Conservation (phyloP, 2,329 filamentous ascomycete species). For the Nemania sp. region DNA sequence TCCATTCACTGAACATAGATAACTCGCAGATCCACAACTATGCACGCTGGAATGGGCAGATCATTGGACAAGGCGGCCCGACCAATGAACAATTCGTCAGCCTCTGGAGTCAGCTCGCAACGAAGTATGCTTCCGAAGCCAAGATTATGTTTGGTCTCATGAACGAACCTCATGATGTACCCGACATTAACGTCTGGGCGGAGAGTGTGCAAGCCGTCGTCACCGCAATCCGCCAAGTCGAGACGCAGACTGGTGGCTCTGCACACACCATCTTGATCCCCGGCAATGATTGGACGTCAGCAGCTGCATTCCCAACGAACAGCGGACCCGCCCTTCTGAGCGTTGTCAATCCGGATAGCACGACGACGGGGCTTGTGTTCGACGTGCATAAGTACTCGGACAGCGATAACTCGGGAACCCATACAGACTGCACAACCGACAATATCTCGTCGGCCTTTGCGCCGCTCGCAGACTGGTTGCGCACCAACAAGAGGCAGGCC, state of each 20-base stretch:
- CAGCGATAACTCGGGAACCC: constrained; percentile 38
- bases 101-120: constrained; percentile 61
- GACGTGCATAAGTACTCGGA: constrained; percentile 53
- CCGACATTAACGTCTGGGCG: constrained; percentile 53
- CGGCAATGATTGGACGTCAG: constrained; percentile 51
- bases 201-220: constrained; percentile 49
- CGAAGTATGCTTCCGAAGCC: constrained; percentile 49
- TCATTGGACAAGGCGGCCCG: constrained; percentile 68
- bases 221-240: constrained; percentile 28
- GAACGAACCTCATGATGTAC: constrained; percentile 56
- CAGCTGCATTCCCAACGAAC: constrained; percentile 42
- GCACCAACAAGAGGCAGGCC: constrained; percentile 41
- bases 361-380: constrained; percentile 48
- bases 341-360: constrained; percentile 50
- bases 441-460: constrained; percentile 43
- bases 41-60: constrained; percentile 62
- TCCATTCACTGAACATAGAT: background rate
- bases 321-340: constrained; percentile 46
- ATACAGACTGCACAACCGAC: constrained; percentile 42
- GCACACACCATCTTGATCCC: constrained; percentile 54
- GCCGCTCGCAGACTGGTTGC: constrained; percentile 43
- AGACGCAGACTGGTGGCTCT: constrained; percentile 12
- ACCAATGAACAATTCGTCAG: constrained; percentile 59
- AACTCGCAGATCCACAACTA: constrained; percentile 35
- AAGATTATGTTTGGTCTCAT: constrained; percentile 58